Evolutionary conservation across 306 rosid genomes (phyloP), one percentile per base, ranked within the genome.

Genomic region (Bauhinia variegata): DNA sequence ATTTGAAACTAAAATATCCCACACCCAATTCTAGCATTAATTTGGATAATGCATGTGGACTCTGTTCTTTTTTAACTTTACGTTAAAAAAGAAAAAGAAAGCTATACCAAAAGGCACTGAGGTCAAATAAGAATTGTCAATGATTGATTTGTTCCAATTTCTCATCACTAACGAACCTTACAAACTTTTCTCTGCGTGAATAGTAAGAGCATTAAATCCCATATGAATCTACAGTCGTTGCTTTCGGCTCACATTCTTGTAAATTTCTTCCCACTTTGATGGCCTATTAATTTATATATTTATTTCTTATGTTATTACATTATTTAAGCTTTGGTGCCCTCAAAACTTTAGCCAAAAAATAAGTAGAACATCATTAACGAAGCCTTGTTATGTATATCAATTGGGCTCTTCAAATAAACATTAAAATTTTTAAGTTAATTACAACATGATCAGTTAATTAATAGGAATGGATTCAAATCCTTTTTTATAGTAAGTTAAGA

Each of bases 221-320:
- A 65, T 73, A 23, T 23, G 52, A 49, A 74, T 66, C 10, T 19
- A 37, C 44, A 39, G 55, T 51, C 66, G 76, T 69, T 52, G 65
- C 44, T 38, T 50, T 74, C 50, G 83, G 72, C 42, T 76, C 67
- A 67, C 78, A 39, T 0, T 11, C n/a, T n/a, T 66, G 43, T 38
- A 32, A 38, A 53, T 23, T 63, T 44, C 73, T 11, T 50, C 68
- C 79, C 75, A 67, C 68, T 73, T 73, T 65, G 74, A 53, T 60
- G 30, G 14, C 66, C 52, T 41, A 60, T 79, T n/a, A n/a, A n/a
- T n/a, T n/a, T 17, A n/a, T n/a, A n/a, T n/a, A 48, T 48, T 48
- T 48, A 48, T 48, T 79, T 8, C 41, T 5, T 36, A 1, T 36
- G 1, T 1, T 36, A 36, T 1, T 36, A 4, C 9, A 36, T 36